Conservation (phyloP, 345 rosid genomes). For the Trapa bicornis region DNA sequence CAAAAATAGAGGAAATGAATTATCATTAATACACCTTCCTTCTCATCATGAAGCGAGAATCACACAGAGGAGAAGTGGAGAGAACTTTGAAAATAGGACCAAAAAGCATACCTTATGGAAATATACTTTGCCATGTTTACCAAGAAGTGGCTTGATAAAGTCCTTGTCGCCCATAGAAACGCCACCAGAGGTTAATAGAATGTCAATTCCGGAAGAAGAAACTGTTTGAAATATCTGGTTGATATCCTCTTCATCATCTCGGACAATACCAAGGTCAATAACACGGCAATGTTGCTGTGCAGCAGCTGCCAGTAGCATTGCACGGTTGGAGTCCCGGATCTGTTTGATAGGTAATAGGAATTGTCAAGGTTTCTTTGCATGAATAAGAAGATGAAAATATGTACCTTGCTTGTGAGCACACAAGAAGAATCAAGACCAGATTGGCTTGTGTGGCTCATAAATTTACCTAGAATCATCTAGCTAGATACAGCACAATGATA, state of each 20-base stretch:
- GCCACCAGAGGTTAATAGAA: constrained; percentile 89
- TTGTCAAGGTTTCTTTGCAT: constrained; percentile 1
- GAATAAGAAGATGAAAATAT: constrained; percentile 8
- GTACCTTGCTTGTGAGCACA: not conserved
- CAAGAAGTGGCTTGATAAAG: constrained; percentile 73
- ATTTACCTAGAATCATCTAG: too few relatives aligned
- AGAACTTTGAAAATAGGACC: not conserved
- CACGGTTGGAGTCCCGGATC: constrained; percentile 95
- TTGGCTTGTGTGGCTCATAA: not conserved
- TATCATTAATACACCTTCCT: not conserved
- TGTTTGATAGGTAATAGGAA: constrained; percentile 24
- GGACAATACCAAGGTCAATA: constrained; percentile 75
- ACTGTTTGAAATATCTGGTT: constrained; percentile 52
- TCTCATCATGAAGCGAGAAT: not conserved
- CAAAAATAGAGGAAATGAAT: not conserved
- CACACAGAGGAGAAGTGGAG: not conserved
- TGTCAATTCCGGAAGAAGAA: constrained; percentile 50
- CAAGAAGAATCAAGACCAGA: not conserved
- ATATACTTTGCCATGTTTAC: constrained; percentile 57
- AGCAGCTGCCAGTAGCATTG: constrained; percentile 78
- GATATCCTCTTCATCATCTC: constrained; percentile 62
- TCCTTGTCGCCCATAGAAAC: constrained; percentile 99
- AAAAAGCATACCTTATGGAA: constrained; percentile 49
- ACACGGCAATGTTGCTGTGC: constrained; percentile 64
- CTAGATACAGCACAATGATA: not conserved